Evolutionary conservation across 106 monocot genomes (phyloP).

Genomic region (Apostasia ramifera): DNA sequence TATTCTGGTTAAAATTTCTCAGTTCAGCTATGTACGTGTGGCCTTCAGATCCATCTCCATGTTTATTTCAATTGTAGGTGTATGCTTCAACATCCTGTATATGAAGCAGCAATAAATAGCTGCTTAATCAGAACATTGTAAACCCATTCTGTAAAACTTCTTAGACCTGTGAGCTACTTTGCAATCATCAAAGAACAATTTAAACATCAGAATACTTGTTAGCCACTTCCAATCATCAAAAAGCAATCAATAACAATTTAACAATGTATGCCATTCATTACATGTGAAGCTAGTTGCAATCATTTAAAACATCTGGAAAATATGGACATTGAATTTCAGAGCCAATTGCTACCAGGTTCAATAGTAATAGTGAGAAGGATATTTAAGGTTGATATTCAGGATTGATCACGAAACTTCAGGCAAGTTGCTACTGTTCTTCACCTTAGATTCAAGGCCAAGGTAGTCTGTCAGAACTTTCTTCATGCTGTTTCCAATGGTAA

Average conservation of each 20-base stretch:
- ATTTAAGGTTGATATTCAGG: too few relatives aligned
- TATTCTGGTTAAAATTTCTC: neutral
- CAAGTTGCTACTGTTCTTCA: constrained; percentile 14
- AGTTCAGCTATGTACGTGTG: neutral
- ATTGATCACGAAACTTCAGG: neutral
- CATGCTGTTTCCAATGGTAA: constrained; percentile 37
- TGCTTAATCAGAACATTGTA: neutral
- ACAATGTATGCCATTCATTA: too few relatives aligned
- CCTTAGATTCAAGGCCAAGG: constrained; percentile 11
- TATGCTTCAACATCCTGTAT: neutral
- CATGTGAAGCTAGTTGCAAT: too few relatives aligned
- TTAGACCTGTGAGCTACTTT: too few relatives aligned
- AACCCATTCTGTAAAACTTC: neutral
- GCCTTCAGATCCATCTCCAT: constrained; percentile 1
- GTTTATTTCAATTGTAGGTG: neutral
- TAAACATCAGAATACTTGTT: too few relatives aligned
- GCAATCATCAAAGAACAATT: too few relatives aligned
- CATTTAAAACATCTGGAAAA: too few relatives aligned
- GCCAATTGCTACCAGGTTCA: too few relatives aligned
- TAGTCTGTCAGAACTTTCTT: constrained; percentile 77
- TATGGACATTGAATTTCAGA: too few relatives aligned
- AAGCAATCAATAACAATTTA: too few relatives aligned
- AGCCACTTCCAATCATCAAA: too few relatives aligned
- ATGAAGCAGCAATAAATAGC: neutral
- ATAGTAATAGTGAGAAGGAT: too few relatives aligned